Evolutionary conservation across 1,284 basidiomycete genomes (phyloP).

Genomic region (Bondarzewia mesenterica): DNA sequence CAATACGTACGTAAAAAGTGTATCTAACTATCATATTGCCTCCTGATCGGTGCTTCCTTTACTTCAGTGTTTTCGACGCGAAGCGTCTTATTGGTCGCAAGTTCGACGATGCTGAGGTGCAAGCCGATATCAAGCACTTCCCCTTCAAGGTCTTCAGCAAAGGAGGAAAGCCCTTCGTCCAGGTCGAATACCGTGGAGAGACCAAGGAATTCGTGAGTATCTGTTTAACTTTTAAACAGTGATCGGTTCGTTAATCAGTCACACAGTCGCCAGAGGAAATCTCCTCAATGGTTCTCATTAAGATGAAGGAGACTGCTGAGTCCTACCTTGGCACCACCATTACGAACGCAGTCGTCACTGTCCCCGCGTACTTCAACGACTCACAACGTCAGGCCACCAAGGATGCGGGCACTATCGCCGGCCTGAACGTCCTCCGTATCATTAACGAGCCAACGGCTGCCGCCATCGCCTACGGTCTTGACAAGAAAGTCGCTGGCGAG

Average conservation of each 20-base stretch:
- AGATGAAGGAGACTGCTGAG: constrained; percentile 99
- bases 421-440: constrained; percentile 91
- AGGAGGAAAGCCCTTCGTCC: constrained; percentile 81
- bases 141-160: constrained; percentile 88
- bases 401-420: constrained; percentile 87
- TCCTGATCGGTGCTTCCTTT: constrained; percentile 1
- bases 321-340: constrained; percentile 86
- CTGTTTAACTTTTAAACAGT: not conserved
- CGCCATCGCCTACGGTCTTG: constrained; percentile 92
- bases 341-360: constrained; percentile 88
- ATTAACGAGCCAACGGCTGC: constrained; percentile 96
- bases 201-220: constrained; percentile 82
- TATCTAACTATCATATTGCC: constrained; percentile 4
- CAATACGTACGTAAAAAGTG: constrained; percentile 46
- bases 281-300: constrained; percentile 93
- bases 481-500: constrained; percentile 82
- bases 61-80: constrained; percentile 70
- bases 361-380: constrained; percentile 98
- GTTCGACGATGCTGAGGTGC: constrained; percentile 82
- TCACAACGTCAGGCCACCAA: constrained; percentile 95
- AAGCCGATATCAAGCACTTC: constrained; percentile 93
- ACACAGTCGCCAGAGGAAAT: constrained; percentile 87
- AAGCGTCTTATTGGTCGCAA: constrained; percentile 89
- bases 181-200: constrained; percentile 88
- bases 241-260: constrained; percentile 2